Percentiles rank a stretch among this genome's conserved stretches.
Evolutionary conservation across 1,284 basidiomycete genomes (phyloP).

Genomic region (Vanrija sp.): DNA sequence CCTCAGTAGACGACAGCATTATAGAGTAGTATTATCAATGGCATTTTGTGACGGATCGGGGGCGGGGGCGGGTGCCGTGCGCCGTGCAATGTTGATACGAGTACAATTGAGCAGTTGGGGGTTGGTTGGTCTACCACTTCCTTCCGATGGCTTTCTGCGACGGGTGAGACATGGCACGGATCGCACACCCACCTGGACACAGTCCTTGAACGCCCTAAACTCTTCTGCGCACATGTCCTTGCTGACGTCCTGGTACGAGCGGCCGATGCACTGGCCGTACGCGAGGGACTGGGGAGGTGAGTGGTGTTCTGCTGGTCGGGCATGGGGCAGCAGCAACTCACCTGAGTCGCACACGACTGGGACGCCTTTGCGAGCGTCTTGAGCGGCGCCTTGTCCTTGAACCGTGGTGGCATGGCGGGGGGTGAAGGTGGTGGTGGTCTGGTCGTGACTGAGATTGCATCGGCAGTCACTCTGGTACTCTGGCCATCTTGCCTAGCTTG

Average conservation of each 20-base stretch:
- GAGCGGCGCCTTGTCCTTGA: slow-evolving; percentile 43
- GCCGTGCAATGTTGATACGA: too few relatives aligned
- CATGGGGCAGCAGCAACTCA: slow-evolving; percentile 10
- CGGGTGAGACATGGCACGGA: not conserved
- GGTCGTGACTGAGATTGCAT: too few relatives aligned
- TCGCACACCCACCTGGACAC: slow-evolving; percentile 45
- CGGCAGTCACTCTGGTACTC: too few relatives aligned
- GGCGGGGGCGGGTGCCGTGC: not conserved
- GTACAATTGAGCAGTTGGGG: not conserved
- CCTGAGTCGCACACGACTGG: slow-evolving; percentile 41
- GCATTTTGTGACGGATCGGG: not conserved
- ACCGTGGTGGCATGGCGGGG: slow-evolving; percentile 22
- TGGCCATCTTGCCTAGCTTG: too few relatives aligned
- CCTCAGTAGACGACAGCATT: not conserved
- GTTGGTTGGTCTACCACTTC: slow-evolving; percentile 35
- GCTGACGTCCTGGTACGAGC: slow-evolving; percentile 48
- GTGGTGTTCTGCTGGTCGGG: not conserved
- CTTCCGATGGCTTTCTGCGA: slow-evolving; percentile 41
- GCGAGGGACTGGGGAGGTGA: slow-evolving; percentile 40
- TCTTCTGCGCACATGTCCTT: slow-evolving; percentile 50
- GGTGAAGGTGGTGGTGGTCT: not conserved
- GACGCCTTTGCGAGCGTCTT: slow-evolving; percentile 43
- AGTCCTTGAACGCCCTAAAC: slow-evolving; percentile 50
- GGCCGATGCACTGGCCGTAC: slow-evolving; percentile 51
- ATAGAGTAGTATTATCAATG: slow-evolving; percentile 3